Conservation (phyloP, 169 alveolate genomes). For the Plasmodium reichenowi region DNA sequence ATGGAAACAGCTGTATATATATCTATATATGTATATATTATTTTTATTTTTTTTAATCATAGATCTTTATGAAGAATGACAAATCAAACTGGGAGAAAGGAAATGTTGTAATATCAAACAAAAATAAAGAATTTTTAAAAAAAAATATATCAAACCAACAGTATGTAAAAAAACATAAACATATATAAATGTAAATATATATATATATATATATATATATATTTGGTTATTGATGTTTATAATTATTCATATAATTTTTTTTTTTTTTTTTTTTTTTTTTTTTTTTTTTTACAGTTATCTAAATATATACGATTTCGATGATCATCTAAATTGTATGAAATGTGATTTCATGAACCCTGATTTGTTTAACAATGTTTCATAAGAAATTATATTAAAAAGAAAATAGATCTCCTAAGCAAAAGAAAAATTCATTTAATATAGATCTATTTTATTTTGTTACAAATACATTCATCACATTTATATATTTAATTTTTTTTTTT, state of each 20-base stretch:
- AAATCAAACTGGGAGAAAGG: slow-evolving; percentile 31
- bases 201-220: background rate
- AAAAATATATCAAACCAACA: slow-evolving; percentile 35
- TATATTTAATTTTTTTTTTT: no score
- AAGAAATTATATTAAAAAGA: background rate
- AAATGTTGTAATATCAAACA: slow-evolving; percentile 8
- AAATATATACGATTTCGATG: slow-evolving; percentile 65
- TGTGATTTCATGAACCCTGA: slow-evolving; percentile 71
- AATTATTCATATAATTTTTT: background rate
- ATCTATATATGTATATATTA: background rate
- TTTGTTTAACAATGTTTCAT: slow-evolving; percentile 37
- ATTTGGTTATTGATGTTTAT: background rate
- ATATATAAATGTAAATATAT: background rate
- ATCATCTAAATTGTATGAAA: slow-evolving; percentile 57
- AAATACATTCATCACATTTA: no score
- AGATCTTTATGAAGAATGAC: slow-evolving; percentile 39
- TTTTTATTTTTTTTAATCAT: slow-evolving; percentile 25
- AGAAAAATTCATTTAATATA: background rate
- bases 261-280: background rate
- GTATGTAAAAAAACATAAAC: slow-evolving; percentile 1
- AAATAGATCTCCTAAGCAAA: background rate
- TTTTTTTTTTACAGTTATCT: slow-evolving; percentile 26
- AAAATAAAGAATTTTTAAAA: slow-evolving; percentile 46
- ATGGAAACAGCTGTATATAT: background rate
- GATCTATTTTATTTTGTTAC: no score